Conservation (phyloP, 2,329 filamentous ascomycete genomes). For the Xylaria polymorpha region DNA sequence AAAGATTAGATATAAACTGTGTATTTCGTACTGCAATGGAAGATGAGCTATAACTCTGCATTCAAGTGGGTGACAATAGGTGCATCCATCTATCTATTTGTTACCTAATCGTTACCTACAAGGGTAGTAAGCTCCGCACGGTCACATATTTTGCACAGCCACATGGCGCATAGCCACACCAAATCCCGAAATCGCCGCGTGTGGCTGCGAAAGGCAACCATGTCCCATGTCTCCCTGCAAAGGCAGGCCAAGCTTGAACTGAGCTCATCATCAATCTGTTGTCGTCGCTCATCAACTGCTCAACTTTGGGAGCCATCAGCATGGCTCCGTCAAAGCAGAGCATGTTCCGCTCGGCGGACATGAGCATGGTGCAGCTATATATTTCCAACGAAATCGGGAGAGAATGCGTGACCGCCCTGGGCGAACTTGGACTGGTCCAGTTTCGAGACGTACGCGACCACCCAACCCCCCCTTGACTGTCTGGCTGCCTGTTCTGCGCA, state of each 20-base stretch:
- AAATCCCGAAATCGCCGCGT: constrained; percentile 6
- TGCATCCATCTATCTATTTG: no score
- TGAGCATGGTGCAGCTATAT: constrained; percentile 99
- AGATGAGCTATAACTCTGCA: no score
- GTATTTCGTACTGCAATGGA: no score
- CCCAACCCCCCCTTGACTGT: constrained; percentile 34
- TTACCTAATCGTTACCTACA: no score
- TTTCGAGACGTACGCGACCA: constrained; percentile 86
- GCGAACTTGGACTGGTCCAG: constrained; percentile 95
- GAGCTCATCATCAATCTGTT: constrained; percentile 40
- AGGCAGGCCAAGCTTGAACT: constrained; percentile 32
- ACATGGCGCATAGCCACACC: constrained; percentile 26
- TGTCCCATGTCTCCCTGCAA: constrained; percentile 24
- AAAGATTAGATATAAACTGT: no score
- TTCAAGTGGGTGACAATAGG: no score
- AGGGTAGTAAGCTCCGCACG: no score
- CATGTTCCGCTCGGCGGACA: constrained; percentile 99
- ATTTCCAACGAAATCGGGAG: constrained; percentile 98
- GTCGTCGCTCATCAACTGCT: constrained; percentile 40
- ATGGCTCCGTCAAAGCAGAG: constrained; percentile 83
- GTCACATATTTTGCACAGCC: not conserved
- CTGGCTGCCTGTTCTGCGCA: constrained; percentile 15
- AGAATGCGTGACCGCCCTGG: constrained; percentile 95
- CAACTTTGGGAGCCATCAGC: constrained; percentile 48
- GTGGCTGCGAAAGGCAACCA: constrained; percentile 41